Evolutionary conservation across 352 stramenopile species (phyloP), one percentile per base, ranked within the genome.

Genomic region (Thraustotheca clavata): DNA sequence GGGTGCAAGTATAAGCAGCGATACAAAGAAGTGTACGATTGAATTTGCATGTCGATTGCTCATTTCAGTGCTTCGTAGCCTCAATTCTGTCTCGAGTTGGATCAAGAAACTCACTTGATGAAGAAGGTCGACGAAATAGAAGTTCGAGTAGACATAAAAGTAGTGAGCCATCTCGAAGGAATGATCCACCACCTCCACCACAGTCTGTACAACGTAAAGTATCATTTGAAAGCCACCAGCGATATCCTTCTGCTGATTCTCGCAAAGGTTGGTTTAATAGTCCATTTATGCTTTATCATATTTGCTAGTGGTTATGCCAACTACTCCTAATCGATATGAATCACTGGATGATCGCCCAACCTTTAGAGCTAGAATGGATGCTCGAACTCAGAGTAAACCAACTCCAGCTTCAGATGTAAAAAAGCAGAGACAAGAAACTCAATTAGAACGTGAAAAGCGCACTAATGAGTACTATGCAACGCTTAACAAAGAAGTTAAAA

Each of bases 401-500:
- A n/a, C n/a, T n/a, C n/a, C n/a, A n/a, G n/a, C n/a, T n/a, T n/a
- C n/a, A n/a, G n/a, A n/a, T n/a, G n/a, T n/a, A n/a, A n/a, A n/a
- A n/a, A n/a, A n/a, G n/a, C n/a, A n/a, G n/a, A n/a, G n/a, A n/a
- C 38, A 20, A 71, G 66, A 59, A 61, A 72, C 39, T 48, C 65
- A 16, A 65, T 73, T 18, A 38, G 75, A 81, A n/a, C 84, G 83
- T 29, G 68, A 81, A 16, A 66, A 70, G 38, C 77, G 78, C 55
- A 75, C 68, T 18, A 71, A 73, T 0, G 75, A 79, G 32, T 87
- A 75, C 65, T 92, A 79, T 54, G 72, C 67, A 2, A 83, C 78
- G 16, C 60, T 88, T 5, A 69, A 89, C 32, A 75, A 76, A 22
- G 81, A 89, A 38, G n/a, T n/a, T n/a, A n/a, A n/a, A n/a, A 75